Percentiles rank a stretch among this genome's conserved stretches.
Evolutionary conservation across 208 protist genomes (phyloP).

Genomic region (Vickermania ingenoplastis): DNA sequence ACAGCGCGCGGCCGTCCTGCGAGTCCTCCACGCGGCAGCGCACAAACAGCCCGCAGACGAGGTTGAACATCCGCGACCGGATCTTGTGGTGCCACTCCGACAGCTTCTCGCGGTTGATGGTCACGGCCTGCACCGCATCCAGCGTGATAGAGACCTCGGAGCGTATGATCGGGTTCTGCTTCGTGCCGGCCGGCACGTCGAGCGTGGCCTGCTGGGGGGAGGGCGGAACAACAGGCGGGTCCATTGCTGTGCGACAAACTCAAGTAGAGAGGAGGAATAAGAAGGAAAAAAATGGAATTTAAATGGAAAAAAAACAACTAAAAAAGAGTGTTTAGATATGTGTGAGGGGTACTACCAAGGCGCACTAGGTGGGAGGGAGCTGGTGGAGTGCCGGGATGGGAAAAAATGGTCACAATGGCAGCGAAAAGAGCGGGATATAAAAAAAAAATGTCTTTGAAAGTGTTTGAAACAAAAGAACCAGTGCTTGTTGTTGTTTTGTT

Average conservation of each 20-base stretch:
- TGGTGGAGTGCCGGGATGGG: neutral
- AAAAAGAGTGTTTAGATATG: slow-evolving; percentile 3
- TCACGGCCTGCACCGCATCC: slow-evolving; percentile 69
- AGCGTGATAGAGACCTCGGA: slow-evolving; percentile 52
- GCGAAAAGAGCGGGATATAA: neutral
- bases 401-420: neutral
- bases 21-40: slow-evolving; percentile 88
- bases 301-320: neutral
- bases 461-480: no score
- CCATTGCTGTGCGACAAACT: no score
- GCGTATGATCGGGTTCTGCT: slow-evolving; percentile 31
- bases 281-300: neutral
- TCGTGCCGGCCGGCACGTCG: slow-evolving; percentile 28
- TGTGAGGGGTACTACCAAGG: neutral
- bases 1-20: slow-evolving; percentile 69
- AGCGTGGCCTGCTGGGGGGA: slow-evolving; percentile 56
- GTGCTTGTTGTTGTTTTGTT: no score
- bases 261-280: neutral
- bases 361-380: neutral
- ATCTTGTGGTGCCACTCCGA: slow-evolving; percentile 90
- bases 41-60: slow-evolving; percentile 85
- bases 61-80: slow-evolving; percentile 62
- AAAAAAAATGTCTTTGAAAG: no score
- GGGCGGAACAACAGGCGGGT: slow-evolving; percentile 59
- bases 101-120: slow-evolving; percentile 84